These are phyloP conservation scores for Nicotiana rustica DNA, from an alignment of 305 asterid genomes.

Conservation along the genomic window DNA sequence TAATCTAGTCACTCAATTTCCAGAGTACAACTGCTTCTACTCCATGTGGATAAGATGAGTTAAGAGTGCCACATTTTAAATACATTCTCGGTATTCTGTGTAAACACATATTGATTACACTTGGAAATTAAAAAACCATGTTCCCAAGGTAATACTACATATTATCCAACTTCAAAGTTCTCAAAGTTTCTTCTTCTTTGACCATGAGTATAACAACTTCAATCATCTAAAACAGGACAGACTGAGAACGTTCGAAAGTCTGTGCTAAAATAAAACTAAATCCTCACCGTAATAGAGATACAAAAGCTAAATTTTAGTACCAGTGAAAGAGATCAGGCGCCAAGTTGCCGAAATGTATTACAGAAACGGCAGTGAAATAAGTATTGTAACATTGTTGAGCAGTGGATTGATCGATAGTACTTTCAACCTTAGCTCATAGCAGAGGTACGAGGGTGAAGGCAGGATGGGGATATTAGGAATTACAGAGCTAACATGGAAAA, in stretches of 20 bases:
- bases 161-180: not conserved
- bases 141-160: not conserved
- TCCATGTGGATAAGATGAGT: not conserved
- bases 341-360: not conserved
- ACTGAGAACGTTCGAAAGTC: not conserved
- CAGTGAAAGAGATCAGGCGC: not conserved
- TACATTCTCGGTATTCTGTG: not conserved
- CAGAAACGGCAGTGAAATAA: not conserved
- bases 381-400: not conserved
- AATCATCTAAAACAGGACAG: not conserved
- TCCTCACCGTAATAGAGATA: not conserved
- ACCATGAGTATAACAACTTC: not conserved
- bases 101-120: not conserved
- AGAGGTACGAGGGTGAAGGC: not conserved
- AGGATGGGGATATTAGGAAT: not conserved
- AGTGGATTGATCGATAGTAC: not conserved
- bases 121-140: not conserved
- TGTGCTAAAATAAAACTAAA: not conserved
- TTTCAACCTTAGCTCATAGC: constrained; percentile 9
- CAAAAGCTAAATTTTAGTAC: not conserved
- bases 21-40: not conserved
- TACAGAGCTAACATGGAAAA: not conserved
- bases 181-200: not conserved
- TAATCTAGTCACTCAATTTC: not conserved
- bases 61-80: not conserved